Evolutionary conservation across 768 basidiomycete genomes (phyloP), one percentile per base, ranked within the genome.

Genomic region (Leucogyrophana mollusca): DNA sequence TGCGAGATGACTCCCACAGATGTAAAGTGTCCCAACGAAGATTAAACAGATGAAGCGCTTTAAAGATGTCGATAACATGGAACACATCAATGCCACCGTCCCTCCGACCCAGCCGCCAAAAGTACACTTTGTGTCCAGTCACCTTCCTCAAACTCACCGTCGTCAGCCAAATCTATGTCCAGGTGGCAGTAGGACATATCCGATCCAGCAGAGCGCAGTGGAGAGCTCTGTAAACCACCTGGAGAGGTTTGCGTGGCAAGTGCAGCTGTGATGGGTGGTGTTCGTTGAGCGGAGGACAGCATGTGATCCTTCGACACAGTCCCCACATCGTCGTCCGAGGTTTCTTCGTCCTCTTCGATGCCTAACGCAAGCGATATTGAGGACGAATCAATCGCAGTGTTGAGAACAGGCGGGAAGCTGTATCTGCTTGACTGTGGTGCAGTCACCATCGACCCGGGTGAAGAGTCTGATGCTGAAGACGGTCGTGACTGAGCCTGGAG

Each of bases 41-140:
- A 37, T 16, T 37, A 16, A 37, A 37, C 35, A 21, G 35, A 37
- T 37, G 13, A 30, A 30, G 27, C 27, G 13, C 13, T 30, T 30
- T 7, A 30, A 30, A 30, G 27, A 30, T 30, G 6, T 16, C 16
- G 8, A 16, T 33, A n/a, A 33, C 32, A n/a, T n/a, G n/a, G n/a
- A n/a, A n/a, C n/a, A 30, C 13, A 30, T 30, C 27, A 30, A 30
- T 30, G n/a, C 69, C 68, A 72, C 17, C 58, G 43, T 10, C 61
- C 53, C 37, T 77, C 72, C 40, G 69, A 58, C 57, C 83, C 81
- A 46, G 84, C 85, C n/a, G 84, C 85, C 64, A 81, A 62, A 47
- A 90, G 61, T 40, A 90, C 87, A 54, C 82, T 85, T 57, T 74
- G 71, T 37, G 84, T 83, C 88, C 89, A 91, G 58, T 87, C 79